Percentiles rank a stretch among this genome's conserved stretches.
These are phyloP conservation scores for Solanum habrochaites DNA, from an alignment of 257 asterid genomes.

Conservation along the genomic window DNA sequence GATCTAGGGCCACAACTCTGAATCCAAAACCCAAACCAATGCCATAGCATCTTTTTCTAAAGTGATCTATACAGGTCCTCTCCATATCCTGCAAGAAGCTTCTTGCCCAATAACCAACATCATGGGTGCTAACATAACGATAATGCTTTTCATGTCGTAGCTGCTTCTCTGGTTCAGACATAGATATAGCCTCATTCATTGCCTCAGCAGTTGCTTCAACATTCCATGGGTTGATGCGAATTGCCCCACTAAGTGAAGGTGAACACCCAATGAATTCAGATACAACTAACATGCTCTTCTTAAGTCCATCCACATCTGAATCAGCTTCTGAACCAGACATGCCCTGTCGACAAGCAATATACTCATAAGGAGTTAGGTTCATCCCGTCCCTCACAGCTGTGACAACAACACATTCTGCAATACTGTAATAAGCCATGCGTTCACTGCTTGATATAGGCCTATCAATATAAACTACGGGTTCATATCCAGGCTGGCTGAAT, in stretches of 20 bases:
- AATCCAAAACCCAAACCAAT: conserved; percentile 80
- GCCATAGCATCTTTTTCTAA: conserved; percentile 60
- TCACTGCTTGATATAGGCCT: conserved; percentile 59
- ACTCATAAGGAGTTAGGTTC: conserved; percentile 86
- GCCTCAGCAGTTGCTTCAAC: conserved; percentile 71
- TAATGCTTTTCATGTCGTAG: conserved; percentile 76
- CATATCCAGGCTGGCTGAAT: conserved; percentile 71
- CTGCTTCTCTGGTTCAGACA: conserved; percentile 61
- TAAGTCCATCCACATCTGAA: conserved; percentile 42
- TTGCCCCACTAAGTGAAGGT: conserved; percentile 83
- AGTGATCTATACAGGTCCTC: conserved; percentile 69
- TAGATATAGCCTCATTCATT: conserved; percentile 58
- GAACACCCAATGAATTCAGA: conserved; percentile 91
- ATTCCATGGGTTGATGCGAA: conserved; percentile 76
- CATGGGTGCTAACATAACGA: conserved; percentile 66
- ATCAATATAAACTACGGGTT: conserved; percentile 50
- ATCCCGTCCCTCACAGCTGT: conserved; percentile 90
- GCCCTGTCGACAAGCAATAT: conserved; percentile 76
- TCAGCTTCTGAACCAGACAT: conserved; percentile 35
- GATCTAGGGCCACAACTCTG: conserved; percentile 70
- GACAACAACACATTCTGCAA: conserved; percentile 86
- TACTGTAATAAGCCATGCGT: conserved; percentile 73
- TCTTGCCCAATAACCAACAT: conserved; percentile 71
- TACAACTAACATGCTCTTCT: conserved; percentile 79
- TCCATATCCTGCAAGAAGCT: conserved; percentile 90